A percentile compares a stretch with the other conserved stretches of the same genome.
phyloP scores from a whole-genome alignment of 345 rosid genomes.

The Eucalyptus virginea region DNA sequence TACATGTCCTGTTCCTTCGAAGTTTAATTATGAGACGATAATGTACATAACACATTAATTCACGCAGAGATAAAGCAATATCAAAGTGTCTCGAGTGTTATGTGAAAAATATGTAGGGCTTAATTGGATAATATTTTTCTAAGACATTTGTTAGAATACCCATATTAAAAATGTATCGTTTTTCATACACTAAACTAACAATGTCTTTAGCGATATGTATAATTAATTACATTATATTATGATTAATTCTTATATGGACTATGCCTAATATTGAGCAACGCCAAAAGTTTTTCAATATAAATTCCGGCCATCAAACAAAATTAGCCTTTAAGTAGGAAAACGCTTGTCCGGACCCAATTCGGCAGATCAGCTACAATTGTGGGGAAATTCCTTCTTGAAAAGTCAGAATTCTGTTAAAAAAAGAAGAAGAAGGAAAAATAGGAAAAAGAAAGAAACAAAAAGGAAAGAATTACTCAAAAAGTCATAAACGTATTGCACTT shows the following conservation, averaged over 20 bases:
- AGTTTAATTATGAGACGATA: not conserved
- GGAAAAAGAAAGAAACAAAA: too few relatives aligned
- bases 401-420: not conserved
- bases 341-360: not conserved
- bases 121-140: too few relatives aligned
- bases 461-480: not conserved
- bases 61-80: not conserved
- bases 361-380: not conserved
- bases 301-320: not conserved
- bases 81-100: not conserved
- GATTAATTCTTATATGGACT: not conserved
- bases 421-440: fast-evolving
- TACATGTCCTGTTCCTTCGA: not conserved
- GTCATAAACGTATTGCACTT: too few relatives aligned
- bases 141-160: not conserved
- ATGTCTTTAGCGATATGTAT: not conserved
- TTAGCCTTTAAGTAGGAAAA: not conserved
- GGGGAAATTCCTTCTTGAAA: not conserved
- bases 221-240: not conserved
- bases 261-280: not conserved
- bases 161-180: not conserved
- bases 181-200: not conserved
- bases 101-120: not conserved
- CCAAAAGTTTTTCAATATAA: not conserved
- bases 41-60: not conserved